Evolutionary conservation across 2,329 filamentous ascomycete genomes (phyloP), one percentile per base, ranked within the genome.

Genomic region (Scytalidium sp.): DNA sequence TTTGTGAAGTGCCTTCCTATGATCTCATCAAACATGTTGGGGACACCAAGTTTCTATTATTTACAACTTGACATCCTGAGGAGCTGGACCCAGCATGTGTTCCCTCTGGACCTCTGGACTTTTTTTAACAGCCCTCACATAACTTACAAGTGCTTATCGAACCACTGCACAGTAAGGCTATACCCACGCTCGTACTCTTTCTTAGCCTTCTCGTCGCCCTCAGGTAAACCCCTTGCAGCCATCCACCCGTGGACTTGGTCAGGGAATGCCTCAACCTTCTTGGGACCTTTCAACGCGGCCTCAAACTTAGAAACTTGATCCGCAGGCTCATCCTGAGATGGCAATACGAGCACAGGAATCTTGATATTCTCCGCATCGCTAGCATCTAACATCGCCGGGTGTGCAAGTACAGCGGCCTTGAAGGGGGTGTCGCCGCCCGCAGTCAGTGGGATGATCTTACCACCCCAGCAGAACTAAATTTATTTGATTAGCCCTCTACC

Each of bases 191-290:
- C 69, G 57, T 71, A 80, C 61, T 79, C 74, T 44, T 64, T 68
- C 58, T 67, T 65, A 44, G 73, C 74, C 41, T 68, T 69, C 50
- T 71, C 66, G 23, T 75, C 65, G 8, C 15, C 13, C 10, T 70
- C 65, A 10, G 81, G 59, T 45, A 80, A 65, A 1, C 73, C 69
- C 20, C 78, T 65, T 1, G 78, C 76, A 6, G 75, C 76, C 79
- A 82, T 82, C 75, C 76, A 83, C n/a, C 79, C 79, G 57, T 82
- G 79, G 57, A 71, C 70, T 71, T 79, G 79, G 45, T 64, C 72
- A 1, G 51, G 46, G 55, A 78, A 81, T 1, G 68, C 78, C 58
- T 79, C 74, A 13, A 80, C 70, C 50, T 73, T 59, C 15, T 73
- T 71, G 8, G 67, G 65, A n/a, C 64, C 69, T 36, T 66, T 65